phyloP scores from a whole-genome alignment of 2,329 filamentous ascomycete genomes.

The Grosmannia huntii region DNA sequence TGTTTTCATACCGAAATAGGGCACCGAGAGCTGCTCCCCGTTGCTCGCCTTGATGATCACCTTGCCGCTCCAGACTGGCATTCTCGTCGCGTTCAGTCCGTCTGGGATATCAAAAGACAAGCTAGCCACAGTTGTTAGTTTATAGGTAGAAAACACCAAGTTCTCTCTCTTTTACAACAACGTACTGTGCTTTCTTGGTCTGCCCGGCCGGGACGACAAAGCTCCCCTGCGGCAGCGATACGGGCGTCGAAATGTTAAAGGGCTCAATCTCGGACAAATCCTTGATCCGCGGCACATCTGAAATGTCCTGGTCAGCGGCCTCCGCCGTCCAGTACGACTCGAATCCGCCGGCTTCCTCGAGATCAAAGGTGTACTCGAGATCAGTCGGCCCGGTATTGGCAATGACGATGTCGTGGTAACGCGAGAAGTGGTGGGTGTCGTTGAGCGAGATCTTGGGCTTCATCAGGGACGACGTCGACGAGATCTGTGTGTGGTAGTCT shows the following conservation, averaged over 20 bases:
- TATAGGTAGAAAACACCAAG: too few relatives aligned
- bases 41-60: conserved; percentile 20
- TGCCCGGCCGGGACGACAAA: conserved; percentile 15
- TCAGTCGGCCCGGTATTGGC: conserved; percentile 23
- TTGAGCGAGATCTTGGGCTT: conserved; percentile 28
- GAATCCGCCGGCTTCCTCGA: conserved; percentile 21
- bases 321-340: conserved; percentile 9
- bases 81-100: background rate
- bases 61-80: conserved; percentile 21
- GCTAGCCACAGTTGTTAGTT: background rate
- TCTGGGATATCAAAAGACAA: background rate
- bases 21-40: conserved; percentile 14
- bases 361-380: conserved; percentile 19
- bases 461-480: conserved; percentile 26
- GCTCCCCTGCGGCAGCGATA: conserved; percentile 4
- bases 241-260: too few relatives aligned
- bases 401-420: conserved; percentile 17
- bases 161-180: background rate
- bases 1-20: background rate
- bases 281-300: background rate
- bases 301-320: background rate
- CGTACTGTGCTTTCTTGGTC: conserved; percentile 13
- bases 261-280: background rate
- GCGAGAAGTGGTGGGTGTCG: conserved; percentile 27
- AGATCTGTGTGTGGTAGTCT: conserved; percentile 17